A percentile compares a stretch with the other conserved stretches of the same genome.
These are phyloP conservation scores for Sedum album DNA, from an alignment of 164 flowering plant species.

Conservation along the genomic window DNA sequence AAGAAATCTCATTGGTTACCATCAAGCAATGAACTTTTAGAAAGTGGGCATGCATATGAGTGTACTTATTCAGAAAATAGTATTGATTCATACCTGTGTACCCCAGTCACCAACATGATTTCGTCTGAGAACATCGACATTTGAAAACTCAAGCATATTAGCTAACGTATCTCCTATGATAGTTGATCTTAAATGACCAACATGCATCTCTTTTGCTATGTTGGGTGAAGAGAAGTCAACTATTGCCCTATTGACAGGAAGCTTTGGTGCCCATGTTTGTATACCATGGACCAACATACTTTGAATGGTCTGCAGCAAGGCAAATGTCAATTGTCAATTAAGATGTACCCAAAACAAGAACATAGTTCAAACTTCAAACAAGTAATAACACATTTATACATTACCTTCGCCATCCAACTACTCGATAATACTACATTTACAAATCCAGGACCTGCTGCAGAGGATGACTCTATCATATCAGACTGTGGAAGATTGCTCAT, in stretches of 20 bases:
- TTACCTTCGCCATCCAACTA: conserved; percentile 86
- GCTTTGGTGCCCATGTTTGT: conserved; percentile 73
- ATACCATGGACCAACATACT: conserved; percentile 75
- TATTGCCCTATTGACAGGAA: conserved; percentile 54
- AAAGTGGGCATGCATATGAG: too few species aligned
- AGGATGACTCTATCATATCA: conserved; percentile 67
- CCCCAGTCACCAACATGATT: conserved; percentile 99
- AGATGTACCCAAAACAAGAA: background rate
- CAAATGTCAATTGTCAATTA: background rate
- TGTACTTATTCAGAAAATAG: background rate
- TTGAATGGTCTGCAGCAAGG: conserved; percentile 54
- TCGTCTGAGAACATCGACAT: conserved; percentile 82
- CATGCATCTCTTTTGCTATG: conserved; percentile 99
- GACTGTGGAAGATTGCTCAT: conserved; percentile 63
- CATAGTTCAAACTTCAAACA: conserved; percentile 2
- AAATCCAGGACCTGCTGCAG: conserved; percentile 88
- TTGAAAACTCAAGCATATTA: conserved; percentile 85
- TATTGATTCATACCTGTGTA: conserved; percentile 57
- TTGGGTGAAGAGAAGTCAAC: conserved; percentile 98
- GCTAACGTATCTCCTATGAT: conserved; percentile 92
- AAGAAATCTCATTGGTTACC: background rate
- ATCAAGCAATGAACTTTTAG: background rate
- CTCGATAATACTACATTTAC: conserved; percentile 68
- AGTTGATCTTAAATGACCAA: conserved; percentile 91
- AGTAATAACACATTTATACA: background rate